A percentile compares a stretch with the other conserved stretches of the same genome.
Conservation (phyloP, 768 basidiomycete species). For the Phlebiopsis gigantea region DNA sequence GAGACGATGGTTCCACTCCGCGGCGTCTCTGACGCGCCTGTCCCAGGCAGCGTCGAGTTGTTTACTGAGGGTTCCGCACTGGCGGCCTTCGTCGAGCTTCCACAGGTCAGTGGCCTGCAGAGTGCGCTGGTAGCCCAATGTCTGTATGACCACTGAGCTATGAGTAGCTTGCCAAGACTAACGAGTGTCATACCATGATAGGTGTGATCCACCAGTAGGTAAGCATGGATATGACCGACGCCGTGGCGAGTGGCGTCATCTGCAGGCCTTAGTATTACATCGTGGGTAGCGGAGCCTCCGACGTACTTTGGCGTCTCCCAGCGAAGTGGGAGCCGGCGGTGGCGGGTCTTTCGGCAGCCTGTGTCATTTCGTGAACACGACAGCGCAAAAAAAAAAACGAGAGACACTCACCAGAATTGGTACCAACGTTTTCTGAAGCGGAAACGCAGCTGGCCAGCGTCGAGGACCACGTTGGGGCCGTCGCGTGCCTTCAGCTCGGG, state of each 20-base stretch:
- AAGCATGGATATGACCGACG: constrained; percentile 53
- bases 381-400: neutral
- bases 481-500: constrained; percentile 1
- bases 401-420: constrained; percentile 43
- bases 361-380: neutral
- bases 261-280: constrained; percentile 14
- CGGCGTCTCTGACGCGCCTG: constrained; percentile 40
- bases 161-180: neutral
- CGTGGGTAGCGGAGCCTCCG: neutral
- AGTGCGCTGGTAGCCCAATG: constrained; percentile 65
- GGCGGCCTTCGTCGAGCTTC: constrained; percentile 50
- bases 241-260: constrained; percentile 53
- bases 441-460: constrained; percentile 27
- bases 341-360: constrained; percentile 61
- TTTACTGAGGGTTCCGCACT: constrained; percentile 44
- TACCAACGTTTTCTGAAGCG: constrained; percentile 45
- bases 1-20: constrained; percentile 51
- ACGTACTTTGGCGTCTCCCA: constrained; percentile 50
- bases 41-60: constrained; percentile 54
- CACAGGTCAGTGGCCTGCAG: constrained; percentile 73
- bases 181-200: constrained; percentile 37
- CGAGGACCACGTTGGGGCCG: constrained; percentile 19
- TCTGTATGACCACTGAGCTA: constrained; percentile 24
- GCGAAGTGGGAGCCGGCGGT: constrained; percentile 45
- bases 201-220: constrained; percentile 65